Base-by-base conservation (phyloP, 768 basidiomycete genomes). In the Lentinus tigrinus region DNA sequence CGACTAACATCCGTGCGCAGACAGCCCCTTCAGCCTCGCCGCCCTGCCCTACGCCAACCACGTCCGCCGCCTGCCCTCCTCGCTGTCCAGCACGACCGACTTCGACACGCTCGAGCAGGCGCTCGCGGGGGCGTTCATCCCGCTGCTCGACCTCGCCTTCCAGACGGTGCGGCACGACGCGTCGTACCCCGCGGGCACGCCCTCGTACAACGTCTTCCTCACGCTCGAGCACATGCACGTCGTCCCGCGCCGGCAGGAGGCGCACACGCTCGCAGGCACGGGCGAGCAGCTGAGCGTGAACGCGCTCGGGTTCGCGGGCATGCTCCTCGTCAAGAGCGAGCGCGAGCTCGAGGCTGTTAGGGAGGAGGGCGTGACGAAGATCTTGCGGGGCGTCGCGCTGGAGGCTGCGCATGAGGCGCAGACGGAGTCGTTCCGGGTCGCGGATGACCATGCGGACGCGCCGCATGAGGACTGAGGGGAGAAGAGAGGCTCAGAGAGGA, bases 281-380 rank as follows among this genome's bases (percentile, higher is more conserved):
- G 82, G 83, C n/a, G 81, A 84, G 34, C 59, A 72, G 53, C 66
- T 98, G 26, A 83, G 84, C 65, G 78, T 98, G 42, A 97, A 98
- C 71, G 81, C 95, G 44, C 79, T 97, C 47, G 95, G 92, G 14
- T 97, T 89, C 69, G 90, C 93, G 7, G 95, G 95, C 1, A 85
- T 92, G 87, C 65, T 97, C 60, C 81, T 97, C 54, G 93, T 91
- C 24, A 93, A 89, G 76, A 93, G 88, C 61, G 83, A 89, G 53
- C 78, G 78, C 19, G 93, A 95, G 73, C 70, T 93, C 49, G 83
- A 85, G 54, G 81, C 79, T 2, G 80, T 97, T 40, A 83, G 83
- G 70, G 72, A 74, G 57, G 85, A 87, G 70, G 81, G 85, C 1
- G 74, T 90, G 26, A 75, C 78, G 8, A 83, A 77, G 56, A 86